Percentiles rank a stretch among this genome's conserved stretches.
Evolutionary conservation across 2,329 filamentous ascomycete genomes (phyloP).

Genomic region (Fusarium sp.): DNA sequence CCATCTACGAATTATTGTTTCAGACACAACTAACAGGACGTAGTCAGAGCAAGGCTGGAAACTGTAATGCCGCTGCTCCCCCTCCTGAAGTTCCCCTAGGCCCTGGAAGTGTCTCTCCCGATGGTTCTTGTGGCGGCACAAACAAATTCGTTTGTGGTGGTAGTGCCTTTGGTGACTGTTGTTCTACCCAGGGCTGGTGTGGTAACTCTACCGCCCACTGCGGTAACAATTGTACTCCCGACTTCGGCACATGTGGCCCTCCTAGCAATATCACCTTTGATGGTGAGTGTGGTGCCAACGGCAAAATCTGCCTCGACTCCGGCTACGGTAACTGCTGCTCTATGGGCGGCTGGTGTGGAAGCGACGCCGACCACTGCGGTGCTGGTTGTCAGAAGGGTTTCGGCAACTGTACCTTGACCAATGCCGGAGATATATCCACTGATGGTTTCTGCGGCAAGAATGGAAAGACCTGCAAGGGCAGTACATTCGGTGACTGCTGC

Average conservation of each 20-base stretch:
- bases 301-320: constrained; percentile 2
- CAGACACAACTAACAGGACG: not conserved
- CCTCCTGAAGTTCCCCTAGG: not conserved
- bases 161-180: constrained; percentile 3
- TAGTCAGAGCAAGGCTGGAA: constrained; percentile 3
- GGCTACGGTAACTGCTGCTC: constrained; percentile 8
- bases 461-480: constrained; percentile 5
- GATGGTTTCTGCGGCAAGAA: constrained; percentile 9
- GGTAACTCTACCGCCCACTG: constrained; percentile 13
- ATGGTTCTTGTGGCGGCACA: constrained; percentile 12
- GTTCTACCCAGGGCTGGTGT: constrained; percentile 1
- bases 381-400: constrained; percentile 1
- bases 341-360: not conserved
- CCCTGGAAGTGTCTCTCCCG: constrained; percentile 5
- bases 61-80: constrained; percentile 13
- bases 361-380: not conserved
- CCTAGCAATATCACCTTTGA: constrained; percentile 1
- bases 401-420: not conserved
- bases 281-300: constrained; percentile 1
- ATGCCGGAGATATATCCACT: not conserved
- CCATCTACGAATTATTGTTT: rapidly evolving
- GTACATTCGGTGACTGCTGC: not conserved
- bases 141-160: constrained; percentile 7
- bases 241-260: constrained; percentile 4
- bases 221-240: not conserved